phyloP scores from a whole-genome alignment of 805 yeast genomes.

The Candida nonsorbophila region DNA sequence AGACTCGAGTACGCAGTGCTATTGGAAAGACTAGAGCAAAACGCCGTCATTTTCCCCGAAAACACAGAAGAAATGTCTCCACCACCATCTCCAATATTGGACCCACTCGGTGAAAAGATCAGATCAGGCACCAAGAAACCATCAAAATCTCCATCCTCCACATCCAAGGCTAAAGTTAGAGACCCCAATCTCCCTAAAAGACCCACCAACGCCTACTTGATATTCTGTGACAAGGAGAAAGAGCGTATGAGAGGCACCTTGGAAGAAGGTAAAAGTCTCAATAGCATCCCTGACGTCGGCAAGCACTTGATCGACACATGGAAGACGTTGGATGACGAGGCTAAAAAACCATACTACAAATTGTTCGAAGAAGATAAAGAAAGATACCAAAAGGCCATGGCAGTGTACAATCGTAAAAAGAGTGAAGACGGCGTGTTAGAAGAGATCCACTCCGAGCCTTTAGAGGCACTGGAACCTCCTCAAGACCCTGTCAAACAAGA shows the following conservation, averaged over 20 bases:
- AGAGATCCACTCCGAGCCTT: too few relatives aligned
- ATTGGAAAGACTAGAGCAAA: slow-evolving; percentile 70
- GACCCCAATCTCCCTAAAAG: slow-evolving; percentile 86
- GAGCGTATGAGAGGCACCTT: slow-evolving; percentile 60
- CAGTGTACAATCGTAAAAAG: slow-evolving; percentile 37
- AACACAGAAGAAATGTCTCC: slow-evolving; percentile 32
- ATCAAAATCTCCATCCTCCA: slow-evolving; percentile 3
- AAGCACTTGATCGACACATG: slow-evolving; percentile 80
- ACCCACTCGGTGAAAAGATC: slow-evolving; percentile 26
- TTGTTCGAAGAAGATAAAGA: slow-evolving; percentile 73
- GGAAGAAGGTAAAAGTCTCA: slow-evolving; percentile 37
- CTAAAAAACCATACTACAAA: slow-evolving; percentile 66
- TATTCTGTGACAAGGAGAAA: slow-evolving; percentile 83
- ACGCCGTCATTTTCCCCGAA: slow-evolving; percentile 30
- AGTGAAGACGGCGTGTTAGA: slow-evolving; percentile 6
- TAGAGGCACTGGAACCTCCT: too few relatives aligned
- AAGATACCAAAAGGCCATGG: slow-evolving; percentile 72
- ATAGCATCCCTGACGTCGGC: slow-evolving; percentile 53
- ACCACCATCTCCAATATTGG: slow-evolving; percentile 31
- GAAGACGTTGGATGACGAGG: slow-evolving; percentile 68
- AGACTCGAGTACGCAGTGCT: slow-evolving; percentile 79
- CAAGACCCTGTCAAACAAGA: too few relatives aligned
- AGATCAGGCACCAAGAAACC: slow-evolving; percentile 17
- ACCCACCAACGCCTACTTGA: slow-evolving; percentile 84
- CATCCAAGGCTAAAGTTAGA: slow-evolving; percentile 23